Percentiles rank a stretch among this genome's conserved stretches.
phyloP scores from a whole-genome alignment of 331 rosid species.

The Quercus lobata region DNA sequence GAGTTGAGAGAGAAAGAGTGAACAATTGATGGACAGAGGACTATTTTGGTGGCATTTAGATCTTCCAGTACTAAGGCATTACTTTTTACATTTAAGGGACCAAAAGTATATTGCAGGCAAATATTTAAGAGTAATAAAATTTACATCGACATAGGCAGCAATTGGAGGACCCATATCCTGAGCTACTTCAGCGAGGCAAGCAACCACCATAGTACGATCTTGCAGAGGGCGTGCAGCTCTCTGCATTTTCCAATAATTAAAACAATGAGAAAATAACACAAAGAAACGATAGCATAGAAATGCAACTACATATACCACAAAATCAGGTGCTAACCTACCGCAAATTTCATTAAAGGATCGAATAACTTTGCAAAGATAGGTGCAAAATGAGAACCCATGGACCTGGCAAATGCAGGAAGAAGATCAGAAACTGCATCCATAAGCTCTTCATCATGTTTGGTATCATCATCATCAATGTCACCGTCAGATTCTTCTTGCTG shows the following conservation, averaged over 20 bases:
- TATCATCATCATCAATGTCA: conserved; percentile 82
- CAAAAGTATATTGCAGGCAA: no score
- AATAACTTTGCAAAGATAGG: conserved; percentile 80
- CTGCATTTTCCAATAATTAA: conserved; percentile 48
- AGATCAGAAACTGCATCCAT: conserved; percentile 99
- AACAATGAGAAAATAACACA: conserved; percentile 1
- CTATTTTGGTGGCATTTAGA: no score
- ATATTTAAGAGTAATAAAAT: neutral
- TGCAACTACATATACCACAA: neutral
- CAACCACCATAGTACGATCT: conserved; percentile 98
- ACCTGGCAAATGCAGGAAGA: conserved; percentile 92
- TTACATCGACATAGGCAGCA: conserved; percentile 75
- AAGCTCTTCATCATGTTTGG: conserved; percentile 80
- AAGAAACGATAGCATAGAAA: neutral
- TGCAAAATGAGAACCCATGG: conserved; percentile 94
- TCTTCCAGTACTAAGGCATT: no score
- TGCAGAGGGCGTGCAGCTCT: conserved; percentile 82
- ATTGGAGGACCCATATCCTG: conserved; percentile 99
- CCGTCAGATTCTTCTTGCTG: conserved; percentile 75
- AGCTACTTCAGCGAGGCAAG: conserved; percentile 98
- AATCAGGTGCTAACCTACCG: conserved; percentile 49
- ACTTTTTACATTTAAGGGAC: no score
- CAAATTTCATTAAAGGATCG: conserved; percentile 85
- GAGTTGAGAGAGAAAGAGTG: no score
- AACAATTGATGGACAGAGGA: no score